Percentiles rank a stretch among this genome's conserved stretches.
Evolutionary conservation across 768 basidiomycete species (phyloP).

Genomic region (Tremella fuciformis): DNA sequence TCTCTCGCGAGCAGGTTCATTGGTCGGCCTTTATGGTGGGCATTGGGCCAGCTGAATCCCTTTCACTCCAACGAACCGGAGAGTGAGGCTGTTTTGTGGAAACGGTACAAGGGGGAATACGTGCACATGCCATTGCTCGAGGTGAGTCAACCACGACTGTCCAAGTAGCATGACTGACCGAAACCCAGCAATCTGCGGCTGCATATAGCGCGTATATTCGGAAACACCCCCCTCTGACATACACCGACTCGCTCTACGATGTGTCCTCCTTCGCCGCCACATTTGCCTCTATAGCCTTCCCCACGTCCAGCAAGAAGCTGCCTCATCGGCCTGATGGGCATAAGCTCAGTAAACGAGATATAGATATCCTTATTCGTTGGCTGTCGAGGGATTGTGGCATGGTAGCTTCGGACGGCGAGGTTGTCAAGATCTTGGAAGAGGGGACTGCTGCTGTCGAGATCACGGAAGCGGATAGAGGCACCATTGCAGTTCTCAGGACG

Average conservation of each 20-base stretch:
- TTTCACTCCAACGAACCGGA: conserved; percentile 35
- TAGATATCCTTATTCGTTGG: conserved; percentile 69
- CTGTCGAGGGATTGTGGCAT: conserved; percentile 70
- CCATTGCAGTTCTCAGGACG: conserved; percentile 74
- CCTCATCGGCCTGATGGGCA: conserved; percentile 45
- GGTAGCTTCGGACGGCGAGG: conserved; percentile 64
- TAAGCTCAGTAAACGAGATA: conserved; percentile 62
- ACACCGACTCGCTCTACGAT: conserved; percentile 32
- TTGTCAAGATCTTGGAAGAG: conserved; percentile 72
- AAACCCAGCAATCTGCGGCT: conserved; percentile 36
- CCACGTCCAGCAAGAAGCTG: conserved; percentile 19
- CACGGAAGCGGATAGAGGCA: conserved; percentile 74
- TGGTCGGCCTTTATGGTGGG: conserved; percentile 51
- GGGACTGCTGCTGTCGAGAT: conserved; percentile 56
- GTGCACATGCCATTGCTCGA: conserved; percentile 49
- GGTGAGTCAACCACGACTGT: conserved; percentile 28
- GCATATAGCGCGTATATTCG: conserved; percentile 30
- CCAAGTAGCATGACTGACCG: neutral
- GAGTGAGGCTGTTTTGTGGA: conserved; percentile 43
- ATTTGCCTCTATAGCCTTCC: conserved; percentile 30
- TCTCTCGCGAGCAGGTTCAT: conserved; percentile 40
- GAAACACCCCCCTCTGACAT: conserved; percentile 33
- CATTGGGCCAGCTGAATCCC: conserved; percentile 47
- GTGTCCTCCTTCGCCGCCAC: conserved; percentile 25
- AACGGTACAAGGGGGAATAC: conserved; percentile 37